Evolutionary conservation across 371 early-diverging fungal genomes (phyloP), one percentile per base, ranked within the genome.

Genomic region (Mucor ambiguus): DNA sequence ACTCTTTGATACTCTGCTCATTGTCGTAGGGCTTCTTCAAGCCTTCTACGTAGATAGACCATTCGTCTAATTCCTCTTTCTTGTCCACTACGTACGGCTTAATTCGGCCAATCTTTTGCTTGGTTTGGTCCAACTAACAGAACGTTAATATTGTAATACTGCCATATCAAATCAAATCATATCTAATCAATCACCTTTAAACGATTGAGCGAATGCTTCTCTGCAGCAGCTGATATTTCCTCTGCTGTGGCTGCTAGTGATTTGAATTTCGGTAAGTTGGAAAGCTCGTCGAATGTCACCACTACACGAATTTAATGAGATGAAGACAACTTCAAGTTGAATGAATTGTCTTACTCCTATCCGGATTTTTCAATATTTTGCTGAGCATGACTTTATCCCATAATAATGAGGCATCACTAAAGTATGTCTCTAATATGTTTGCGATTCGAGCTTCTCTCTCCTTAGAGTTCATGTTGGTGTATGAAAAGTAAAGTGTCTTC

Each of bases 21-120:
- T 64, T 69, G 11, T 71, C 24, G 59, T 82, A 78, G 0, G 71
- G 70, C 26, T 55, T 61, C 4, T 63, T 20, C 7, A 78, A 29
- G 6, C 78, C 78, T 58, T 80, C 82, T 20, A 80, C 80, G 59
- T 79, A 79, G 10, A 82, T 76, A 11, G 82, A 79, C 71, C 75
- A 78, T 10, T 73, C 75, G 26, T 79, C 80, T 18, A 70, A 35
- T 49, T 75, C 77, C 28, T 74, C 67, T 24, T 70, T 75, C 33
- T 78, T 74, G 12, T 68, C 58, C 0, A 52, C 32, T 0, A 76
- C 60, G 57, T 68, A 78, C 0, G 78, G 82, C 24, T 78, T 82
- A 32, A 79, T 71, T 49, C 82, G 68, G 0, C 65, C 71, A 22
- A 82, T 55, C 20, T 61, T 68, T 8, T 43, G n/a, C 18, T 24